Conservation (phyloP, 352 stramenopile species). For the Albugo laibachii region DNA sequence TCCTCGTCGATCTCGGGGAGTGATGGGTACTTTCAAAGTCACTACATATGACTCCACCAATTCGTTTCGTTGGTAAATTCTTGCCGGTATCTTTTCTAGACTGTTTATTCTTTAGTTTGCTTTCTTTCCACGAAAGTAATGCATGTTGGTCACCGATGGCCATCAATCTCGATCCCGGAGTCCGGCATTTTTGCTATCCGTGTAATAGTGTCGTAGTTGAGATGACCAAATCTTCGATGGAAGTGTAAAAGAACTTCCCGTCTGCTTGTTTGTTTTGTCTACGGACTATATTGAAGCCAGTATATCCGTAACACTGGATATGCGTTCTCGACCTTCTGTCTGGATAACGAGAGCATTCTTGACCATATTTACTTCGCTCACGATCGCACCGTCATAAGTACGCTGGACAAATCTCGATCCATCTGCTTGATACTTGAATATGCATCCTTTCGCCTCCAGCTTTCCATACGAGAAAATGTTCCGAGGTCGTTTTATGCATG, state of each 20-base stretch:
- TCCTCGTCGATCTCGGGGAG: background rate
- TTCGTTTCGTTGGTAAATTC: background rate
- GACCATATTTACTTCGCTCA: too few species aligned
- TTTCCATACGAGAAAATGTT: too few species aligned
- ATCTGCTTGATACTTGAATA: too few species aligned
- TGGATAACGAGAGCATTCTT: too few species aligned
- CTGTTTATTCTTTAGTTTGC: background rate
- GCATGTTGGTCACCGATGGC: background rate
- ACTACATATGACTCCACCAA: background rate
- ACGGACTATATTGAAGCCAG: too few species aligned
- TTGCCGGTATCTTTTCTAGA: background rate
- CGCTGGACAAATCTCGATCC: too few species aligned
- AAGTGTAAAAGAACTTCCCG: background rate
- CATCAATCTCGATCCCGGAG: background rate
- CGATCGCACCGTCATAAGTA: too few species aligned
- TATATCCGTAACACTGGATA: too few species aligned
- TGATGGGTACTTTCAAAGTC: background rate
- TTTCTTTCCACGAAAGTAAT: background rate
- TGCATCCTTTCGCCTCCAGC: too few species aligned
- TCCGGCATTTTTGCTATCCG: background rate
- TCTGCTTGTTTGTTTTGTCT: background rate
- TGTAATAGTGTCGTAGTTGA: background rate
- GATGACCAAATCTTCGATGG: background rate
- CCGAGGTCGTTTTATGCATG: too few species aligned
- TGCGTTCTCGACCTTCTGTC: too few species aligned